Conservation (phyloP, 202 grass and related monocot species). For the Panicum hallii region DNA sequence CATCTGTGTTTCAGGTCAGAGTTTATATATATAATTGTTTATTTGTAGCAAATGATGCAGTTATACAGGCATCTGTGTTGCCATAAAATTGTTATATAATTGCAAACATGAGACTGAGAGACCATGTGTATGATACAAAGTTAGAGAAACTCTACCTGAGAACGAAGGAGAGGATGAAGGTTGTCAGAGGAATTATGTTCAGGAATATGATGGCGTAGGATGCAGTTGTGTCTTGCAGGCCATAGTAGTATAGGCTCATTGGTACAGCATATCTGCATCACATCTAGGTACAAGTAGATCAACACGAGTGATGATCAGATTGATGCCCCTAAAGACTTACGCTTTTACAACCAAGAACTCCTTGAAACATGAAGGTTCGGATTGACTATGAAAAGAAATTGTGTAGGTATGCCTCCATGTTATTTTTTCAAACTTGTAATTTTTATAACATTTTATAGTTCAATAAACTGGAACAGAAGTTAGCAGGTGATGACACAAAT, state of each 20-base stretch:
- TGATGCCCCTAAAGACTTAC: not conserved
- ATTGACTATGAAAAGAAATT: not conserved
- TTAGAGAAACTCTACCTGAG: constrained; percentile 45
- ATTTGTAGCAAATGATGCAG: not conserved
- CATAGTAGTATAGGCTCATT: constrained; percentile 57
- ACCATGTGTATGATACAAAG: not conserved
- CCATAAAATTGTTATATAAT: too few species aligned
- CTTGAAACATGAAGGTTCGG: not conserved
- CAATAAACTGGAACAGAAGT: not conserved
- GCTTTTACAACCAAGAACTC: not conserved
- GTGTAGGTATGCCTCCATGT: not conserved
- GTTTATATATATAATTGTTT: not conserved
- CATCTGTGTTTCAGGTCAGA: not conserved
- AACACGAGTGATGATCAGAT: not conserved
- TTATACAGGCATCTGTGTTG: not conserved
- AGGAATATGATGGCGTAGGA: constrained; percentile 58
- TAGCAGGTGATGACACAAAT: not conserved
- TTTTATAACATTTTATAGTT: not conserved
- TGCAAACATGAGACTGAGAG: too few species aligned
- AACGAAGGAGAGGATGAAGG: constrained; percentile 51
- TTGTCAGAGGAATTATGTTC: constrained; percentile 50
- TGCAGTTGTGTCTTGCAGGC: constrained; percentile 52
- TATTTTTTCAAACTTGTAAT: not conserved
- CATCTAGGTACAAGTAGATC: not conserved
- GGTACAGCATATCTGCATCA: constrained; percentile 54